Evolutionary conservation across 257 asterid species (phyloP).

Genomic region (Nicotiana undulata): DNA sequence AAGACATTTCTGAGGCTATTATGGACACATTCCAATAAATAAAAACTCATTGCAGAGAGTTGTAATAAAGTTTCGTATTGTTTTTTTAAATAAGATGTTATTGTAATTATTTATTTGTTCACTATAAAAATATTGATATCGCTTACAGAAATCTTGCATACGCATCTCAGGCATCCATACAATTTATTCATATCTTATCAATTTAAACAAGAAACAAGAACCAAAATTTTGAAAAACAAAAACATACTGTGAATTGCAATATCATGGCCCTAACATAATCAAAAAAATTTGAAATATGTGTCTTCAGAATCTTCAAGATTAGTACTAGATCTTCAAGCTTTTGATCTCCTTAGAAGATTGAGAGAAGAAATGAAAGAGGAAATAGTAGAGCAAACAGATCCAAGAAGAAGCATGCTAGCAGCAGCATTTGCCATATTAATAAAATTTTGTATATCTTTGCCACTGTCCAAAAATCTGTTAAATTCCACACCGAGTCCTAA

Average conservation of each 20-base stretch:
- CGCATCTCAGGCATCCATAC: not conserved
- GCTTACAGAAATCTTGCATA: too few relatives aligned
- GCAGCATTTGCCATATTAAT: constrained; percentile 1
- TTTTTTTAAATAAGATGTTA: too few relatives aligned
- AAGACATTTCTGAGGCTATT: too few relatives aligned
- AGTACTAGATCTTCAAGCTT: too few relatives aligned
- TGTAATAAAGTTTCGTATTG: too few relatives aligned
- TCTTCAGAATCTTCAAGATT: too few relatives aligned
- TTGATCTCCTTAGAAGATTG: not conserved
- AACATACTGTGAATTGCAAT: not conserved
- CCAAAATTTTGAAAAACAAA: not conserved
- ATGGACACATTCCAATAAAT: too few relatives aligned
- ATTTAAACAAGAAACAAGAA: not conserved
- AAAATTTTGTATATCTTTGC: not conserved
- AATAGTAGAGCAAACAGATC: not conserved
- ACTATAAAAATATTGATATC: too few relatives aligned
- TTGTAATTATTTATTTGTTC: too few relatives aligned
- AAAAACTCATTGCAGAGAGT: too few relatives aligned
- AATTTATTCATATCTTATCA: not conserved
- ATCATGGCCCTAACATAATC: not conserved
- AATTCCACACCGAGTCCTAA: constrained; percentile 1
- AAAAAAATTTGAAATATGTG: not conserved
- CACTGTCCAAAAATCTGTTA: not conserved
- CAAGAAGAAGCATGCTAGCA: constrained; percentile 3
- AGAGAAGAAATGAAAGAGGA: not conserved